Percentiles rank a stretch among this genome's conserved stretches.
phyloP scores from a whole-genome alignment of 106 monocot species.

The Allium fistulosum region DNA sequence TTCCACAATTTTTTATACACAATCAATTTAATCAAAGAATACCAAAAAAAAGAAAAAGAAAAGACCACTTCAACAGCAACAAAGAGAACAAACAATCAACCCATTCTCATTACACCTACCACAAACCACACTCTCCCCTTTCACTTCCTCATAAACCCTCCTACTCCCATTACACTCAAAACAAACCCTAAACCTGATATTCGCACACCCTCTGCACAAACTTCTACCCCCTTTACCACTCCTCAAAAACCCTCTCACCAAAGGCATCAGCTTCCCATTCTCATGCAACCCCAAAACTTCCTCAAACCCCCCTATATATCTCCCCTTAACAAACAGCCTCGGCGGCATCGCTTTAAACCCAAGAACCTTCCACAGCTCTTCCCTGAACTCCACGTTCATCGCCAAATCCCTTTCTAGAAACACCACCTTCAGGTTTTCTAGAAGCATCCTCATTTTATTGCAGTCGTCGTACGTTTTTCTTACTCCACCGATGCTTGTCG shows the following conservation, averaged over 20 bases:
- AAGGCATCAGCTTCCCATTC: slow-evolving; percentile 37
- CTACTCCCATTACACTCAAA: slow-evolving; percentile 41
- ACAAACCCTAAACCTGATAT: slow-evolving; percentile 43
- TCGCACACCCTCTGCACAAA: slow-evolving; percentile 27
- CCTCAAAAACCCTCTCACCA: slow-evolving; percentile 27
- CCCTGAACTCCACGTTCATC: slow-evolving; percentile 67
- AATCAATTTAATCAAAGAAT: no score
- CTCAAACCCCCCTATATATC: slow-evolving; percentile 69
- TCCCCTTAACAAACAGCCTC: slow-evolving; percentile 60
- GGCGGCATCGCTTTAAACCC: slow-evolving; percentile 48
- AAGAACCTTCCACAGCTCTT: slow-evolving; percentile 51
- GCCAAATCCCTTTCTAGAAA: slow-evolving; percentile 75
- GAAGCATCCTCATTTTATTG: slow-evolving; percentile 26
- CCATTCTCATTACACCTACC: slow-evolving; percentile 71
- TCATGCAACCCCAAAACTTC: slow-evolving; percentile 72
- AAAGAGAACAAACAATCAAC: slow-evolving; percentile 39
- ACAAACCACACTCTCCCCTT: slow-evolving; percentile 12
- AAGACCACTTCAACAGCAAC: slow-evolving; percentile 6
- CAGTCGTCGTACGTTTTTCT: slow-evolving; percentile 85
- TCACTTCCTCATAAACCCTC: slow-evolving; percentile 13
- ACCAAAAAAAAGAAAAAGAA: no score
- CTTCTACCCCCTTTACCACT: background rate
- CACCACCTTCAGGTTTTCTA: slow-evolving; percentile 30
- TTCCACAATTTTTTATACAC: no score
- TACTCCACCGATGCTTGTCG: slow-evolving; percentile 54